Conservation (phyloP, 352 stramenopile species). For the Phytopythium oedochilum region DNA sequence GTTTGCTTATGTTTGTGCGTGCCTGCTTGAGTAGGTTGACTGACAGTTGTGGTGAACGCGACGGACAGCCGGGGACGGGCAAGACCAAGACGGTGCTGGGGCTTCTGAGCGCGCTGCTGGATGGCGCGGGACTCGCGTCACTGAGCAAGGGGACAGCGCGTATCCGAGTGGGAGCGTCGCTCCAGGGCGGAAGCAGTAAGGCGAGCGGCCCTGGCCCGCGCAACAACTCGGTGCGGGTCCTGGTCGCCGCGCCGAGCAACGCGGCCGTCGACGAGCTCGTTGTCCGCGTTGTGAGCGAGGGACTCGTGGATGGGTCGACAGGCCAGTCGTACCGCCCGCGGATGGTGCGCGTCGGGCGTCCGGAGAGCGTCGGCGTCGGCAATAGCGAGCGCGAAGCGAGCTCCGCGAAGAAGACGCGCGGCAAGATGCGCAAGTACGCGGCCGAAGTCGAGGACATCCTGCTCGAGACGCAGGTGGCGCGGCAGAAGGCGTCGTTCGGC, state of each 20-base stretch:
- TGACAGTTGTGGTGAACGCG: slow-evolving; percentile 1
- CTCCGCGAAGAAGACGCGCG: slow-evolving; percentile 37
- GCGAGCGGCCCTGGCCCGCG: slow-evolving; percentile 22
- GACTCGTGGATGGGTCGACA: slow-evolving; percentile 46
- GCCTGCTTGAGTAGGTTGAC: background rate
- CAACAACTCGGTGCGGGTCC: slow-evolving; percentile 51
- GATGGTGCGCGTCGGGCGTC: slow-evolving; percentile 66
- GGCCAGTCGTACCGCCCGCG: slow-evolving; percentile 47
- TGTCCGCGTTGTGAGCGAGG: slow-evolving; percentile 57
- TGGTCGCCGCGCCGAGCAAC: slow-evolving; percentile 78
- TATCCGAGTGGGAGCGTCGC: slow-evolving; percentile 68
- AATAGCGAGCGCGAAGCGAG: slow-evolving; percentile 16
- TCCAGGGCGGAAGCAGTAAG: slow-evolving; percentile 22
- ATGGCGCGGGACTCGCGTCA: slow-evolving; percentile 48
- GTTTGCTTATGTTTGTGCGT: too few relatives aligned
- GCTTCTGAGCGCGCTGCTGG: slow-evolving; percentile 66
- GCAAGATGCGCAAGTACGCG: slow-evolving; percentile 73
- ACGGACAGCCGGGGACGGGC: slow-evolving; percentile 59
- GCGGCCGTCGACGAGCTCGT: slow-evolving; percentile 78
- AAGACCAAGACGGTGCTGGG: slow-evolving; percentile 85
- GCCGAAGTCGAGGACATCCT: slow-evolving; percentile 67
- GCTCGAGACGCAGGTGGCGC: slow-evolving; percentile 60
- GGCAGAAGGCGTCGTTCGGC: slow-evolving; percentile 53
- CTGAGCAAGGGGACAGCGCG: slow-evolving; percentile 45
- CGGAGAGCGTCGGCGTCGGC: slow-evolving; percentile 23